phyloP scores from a whole-genome alignment of 345 rosid species.

The Firmiana major region DNA sequence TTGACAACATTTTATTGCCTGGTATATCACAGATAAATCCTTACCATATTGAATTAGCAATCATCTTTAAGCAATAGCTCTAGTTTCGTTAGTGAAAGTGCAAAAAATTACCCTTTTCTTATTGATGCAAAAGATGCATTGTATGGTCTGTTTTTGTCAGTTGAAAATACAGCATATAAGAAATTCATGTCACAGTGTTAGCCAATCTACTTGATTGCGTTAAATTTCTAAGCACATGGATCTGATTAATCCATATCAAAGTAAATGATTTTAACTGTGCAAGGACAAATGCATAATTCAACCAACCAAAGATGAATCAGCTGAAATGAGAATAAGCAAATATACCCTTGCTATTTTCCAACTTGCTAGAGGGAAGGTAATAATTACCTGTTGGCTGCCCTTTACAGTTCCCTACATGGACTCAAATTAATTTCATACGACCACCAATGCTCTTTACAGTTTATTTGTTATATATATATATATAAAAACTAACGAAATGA shows the following conservation, averaged over 20 bases:
- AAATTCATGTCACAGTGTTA: too few species aligned
- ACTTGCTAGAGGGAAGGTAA: not conserved
- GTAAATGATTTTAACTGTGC: not conserved
- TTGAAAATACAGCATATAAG: not conserved
- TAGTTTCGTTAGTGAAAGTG: not conserved
- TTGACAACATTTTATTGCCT: not conserved
- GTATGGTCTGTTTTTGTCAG: not conserved
- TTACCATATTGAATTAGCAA: not conserved
- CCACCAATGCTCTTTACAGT: constrained; percentile 32
- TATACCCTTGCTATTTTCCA: not conserved
- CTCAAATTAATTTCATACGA: constrained; percentile 55
- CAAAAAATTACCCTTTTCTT: not conserved
- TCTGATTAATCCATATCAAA: too few species aligned
- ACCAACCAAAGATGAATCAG: not conserved
- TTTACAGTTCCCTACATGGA: constrained; percentile 77
- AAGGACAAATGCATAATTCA: not conserved
- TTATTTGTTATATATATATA: too few species aligned
- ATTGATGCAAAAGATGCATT: not conserved
- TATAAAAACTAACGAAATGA: too few species aligned
- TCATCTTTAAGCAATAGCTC: not conserved
- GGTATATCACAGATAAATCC: not conserved
- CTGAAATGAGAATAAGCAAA: not conserved
- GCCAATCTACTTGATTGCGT: too few species aligned
- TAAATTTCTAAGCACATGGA: too few species aligned
- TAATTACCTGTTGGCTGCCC: constrained; percentile 66